Conservation (phyloP, 2,329 filamentous ascomycete genomes). For the Truncatella angustata region DNA sequence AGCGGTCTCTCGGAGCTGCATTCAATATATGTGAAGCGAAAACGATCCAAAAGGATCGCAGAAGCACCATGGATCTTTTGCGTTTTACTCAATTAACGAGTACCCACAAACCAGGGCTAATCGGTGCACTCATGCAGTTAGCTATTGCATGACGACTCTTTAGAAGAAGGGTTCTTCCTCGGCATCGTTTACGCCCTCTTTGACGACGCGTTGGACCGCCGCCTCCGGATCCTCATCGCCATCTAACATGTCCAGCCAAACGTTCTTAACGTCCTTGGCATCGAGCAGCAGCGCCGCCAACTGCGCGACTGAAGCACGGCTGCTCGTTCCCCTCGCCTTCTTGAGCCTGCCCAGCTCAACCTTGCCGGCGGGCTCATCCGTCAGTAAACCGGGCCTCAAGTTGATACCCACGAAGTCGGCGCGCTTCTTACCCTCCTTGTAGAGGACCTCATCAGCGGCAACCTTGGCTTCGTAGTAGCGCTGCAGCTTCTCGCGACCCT, state of each 20-base stretch:
- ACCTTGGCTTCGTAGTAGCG: slow-evolving; percentile 61
- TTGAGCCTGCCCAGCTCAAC: slow-evolving; percentile 47
- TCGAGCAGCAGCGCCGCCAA: slow-evolving; percentile 56
- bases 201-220: slow-evolving; percentile 48
- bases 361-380: slow-evolving; percentile 45
- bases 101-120: too few species aligned
- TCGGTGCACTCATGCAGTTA: too few species aligned
- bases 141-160: too few species aligned
- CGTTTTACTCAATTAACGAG: too few species aligned
- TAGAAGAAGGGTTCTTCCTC: slow-evolving; percentile 49
- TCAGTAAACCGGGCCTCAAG: slow-evolving; percentile 52
- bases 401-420: slow-evolving; percentile 46
- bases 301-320: slow-evolving; percentile 59
- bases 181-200: slow-evolving; percentile 47
- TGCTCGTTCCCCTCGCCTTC: slow-evolving; percentile 38
- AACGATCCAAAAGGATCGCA: too few species aligned
- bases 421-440: slow-evolving; percentile 42
- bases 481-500: slow-evolving; percentile 43
- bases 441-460: slow-evolving; percentile 56
- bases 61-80: too few species aligned
- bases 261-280: slow-evolving; percentile 41
- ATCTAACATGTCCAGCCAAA: slow-evolving; percentile 55
- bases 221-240: slow-evolving; percentile 46
- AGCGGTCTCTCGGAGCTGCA: too few species aligned
- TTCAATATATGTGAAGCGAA: too few species aligned